Evolutionary conservation across 192 early-diverging fungal species (phyloP), one percentile per base, ranked within the genome.

Genomic region (Phycomyces blakesleeanus): DNA sequence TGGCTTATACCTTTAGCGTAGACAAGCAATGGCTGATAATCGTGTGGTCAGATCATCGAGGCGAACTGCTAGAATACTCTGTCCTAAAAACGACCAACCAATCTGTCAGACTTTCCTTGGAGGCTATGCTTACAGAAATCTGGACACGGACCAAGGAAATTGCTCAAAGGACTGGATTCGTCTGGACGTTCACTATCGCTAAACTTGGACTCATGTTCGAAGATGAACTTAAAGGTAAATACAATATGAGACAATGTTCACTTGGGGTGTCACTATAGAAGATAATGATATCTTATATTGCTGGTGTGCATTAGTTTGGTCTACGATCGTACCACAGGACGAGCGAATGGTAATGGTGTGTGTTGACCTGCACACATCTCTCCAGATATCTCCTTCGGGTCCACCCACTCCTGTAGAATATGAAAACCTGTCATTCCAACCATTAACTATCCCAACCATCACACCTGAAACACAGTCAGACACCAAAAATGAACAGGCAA

Each of bases 11-110:
- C 3, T 73, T 76, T 27, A 81, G 76, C 56, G 41, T 74, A 38
- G 75, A 81, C 59, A 64, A 72, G 2, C 75, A 72, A 1, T 81
- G 80, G 80, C 50, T 78, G 24, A 61, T 74, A 1, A 70, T 64
- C 18, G 77, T 81, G 1, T 81, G 76, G 74, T 75, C 67, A 6
- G 76, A 81, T 27, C 67, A 70, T 39, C 69, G 74, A 21, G 80
- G 80, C 12, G 75, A 81, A 50, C 59, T 78, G 61, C 53, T 78
- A 10, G 76, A 78, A 20, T 71, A 70, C 41, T 51, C 71, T 44
- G 59, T 66, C 5, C 50, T 73, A n/a, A 18, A 49, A 11, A 63
- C 70, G 51, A 24, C 52, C 37, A 15, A 20, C 50, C 42, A 56
- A 39, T 7, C n/a, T 9, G 14, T 25, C 0, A 40, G 51, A 34